Conservation (phyloP, 257 asterid species). For the Solanum habrochaites region DNA sequence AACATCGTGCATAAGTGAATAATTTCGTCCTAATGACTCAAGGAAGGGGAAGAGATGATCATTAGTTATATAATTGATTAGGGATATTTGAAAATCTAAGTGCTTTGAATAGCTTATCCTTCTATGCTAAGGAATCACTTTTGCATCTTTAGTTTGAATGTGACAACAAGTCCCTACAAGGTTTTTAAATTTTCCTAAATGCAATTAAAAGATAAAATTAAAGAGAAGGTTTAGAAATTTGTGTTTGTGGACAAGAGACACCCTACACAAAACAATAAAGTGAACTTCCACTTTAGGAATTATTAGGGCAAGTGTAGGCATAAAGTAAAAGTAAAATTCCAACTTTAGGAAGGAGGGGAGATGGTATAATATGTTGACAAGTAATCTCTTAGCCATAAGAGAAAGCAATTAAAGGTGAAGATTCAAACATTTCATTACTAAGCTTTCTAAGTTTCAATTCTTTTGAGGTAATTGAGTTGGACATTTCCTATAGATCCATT, state of each 20-base stretch:
- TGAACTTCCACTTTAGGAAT: neutral
- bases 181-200: neutral
- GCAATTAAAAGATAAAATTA: neutral
- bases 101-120: neutral
- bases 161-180: neutral
- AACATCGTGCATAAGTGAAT: neutral
- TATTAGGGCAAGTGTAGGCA: neutral
- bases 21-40: too few species aligned
- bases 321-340: neutral
- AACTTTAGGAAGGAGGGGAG: neutral
- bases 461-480: neutral
- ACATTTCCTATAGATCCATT: neutral
- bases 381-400: neutral
- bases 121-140: constrained; percentile 2
- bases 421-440: neutral
- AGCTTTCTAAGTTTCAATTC: neutral
- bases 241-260: neutral
- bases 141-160: neutral
- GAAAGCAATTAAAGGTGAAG: neutral
- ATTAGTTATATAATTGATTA: neutral
- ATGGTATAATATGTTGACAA: neutral
- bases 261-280: neutral
- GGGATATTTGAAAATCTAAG: neutral
- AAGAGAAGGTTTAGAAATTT: neutral
- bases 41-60: neutral